These are phyloP conservation scores for Thalassia testudinum DNA, from an alignment of 116 monocot species.

Conservation along the genomic window DNA sequence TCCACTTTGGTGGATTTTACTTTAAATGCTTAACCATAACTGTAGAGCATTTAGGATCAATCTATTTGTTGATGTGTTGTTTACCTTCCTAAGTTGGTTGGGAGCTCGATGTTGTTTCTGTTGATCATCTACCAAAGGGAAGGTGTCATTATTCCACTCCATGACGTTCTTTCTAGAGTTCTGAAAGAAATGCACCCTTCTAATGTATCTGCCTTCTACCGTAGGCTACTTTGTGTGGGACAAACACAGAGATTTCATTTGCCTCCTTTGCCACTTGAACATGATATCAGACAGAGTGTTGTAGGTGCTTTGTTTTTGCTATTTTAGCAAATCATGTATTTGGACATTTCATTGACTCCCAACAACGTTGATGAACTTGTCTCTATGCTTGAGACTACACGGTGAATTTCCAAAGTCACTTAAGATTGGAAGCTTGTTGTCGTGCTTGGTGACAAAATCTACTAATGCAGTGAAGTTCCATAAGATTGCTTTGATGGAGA, in stretches of 20 bases:
- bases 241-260: constrained; percentile 13
- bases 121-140: constrained; percentile 37
- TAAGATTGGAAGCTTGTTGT: constrained; percentile 71
- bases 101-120: constrained; percentile 44
- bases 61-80: too few species aligned
- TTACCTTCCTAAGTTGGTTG: constrained; percentile 7
- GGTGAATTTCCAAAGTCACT: constrained; percentile 35
- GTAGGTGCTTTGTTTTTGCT: constrained; percentile 53
- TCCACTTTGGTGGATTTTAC: too few species aligned
- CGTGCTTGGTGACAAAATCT: constrained; percentile 53
- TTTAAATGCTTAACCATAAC: too few species aligned
- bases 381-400: constrained; percentile 15
- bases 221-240: constrained; percentile 35
- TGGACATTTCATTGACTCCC: constrained; percentile 42
- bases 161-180: constrained; percentile 44
- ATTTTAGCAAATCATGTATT: constrained; percentile 53
- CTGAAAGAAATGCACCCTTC: constrained; percentile 52
- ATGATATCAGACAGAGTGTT: constrained; percentile 32
- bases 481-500: constrained; percentile 25
- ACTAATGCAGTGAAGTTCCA: constrained; percentile 15
- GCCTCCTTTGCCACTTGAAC: constrained; percentile 39
- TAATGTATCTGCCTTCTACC: constrained; percentile 63
- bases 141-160: constrained; percentile 38
- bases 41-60: too few species aligned
- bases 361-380: constrained; percentile 38